phyloP scores from a whole-genome alignment of 768 basidiomycete genomes.

The Hortiboletus flavorubellus region DNA sequence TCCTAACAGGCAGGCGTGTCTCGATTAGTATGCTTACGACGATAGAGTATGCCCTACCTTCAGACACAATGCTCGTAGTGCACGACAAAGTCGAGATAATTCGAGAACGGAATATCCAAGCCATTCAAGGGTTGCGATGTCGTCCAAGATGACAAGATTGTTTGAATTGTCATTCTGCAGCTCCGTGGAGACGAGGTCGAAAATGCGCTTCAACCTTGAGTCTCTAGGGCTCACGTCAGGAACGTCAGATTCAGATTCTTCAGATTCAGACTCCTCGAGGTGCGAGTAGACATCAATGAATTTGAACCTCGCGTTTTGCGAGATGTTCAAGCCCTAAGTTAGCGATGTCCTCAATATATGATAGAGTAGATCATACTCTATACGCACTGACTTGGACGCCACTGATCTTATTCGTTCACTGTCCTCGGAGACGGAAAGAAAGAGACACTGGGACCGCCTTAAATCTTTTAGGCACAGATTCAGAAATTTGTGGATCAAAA shows the following conservation, averaged over 20 bases:
- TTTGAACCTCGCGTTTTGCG: conserved; percentile 39
- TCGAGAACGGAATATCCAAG: conserved; percentile 54
- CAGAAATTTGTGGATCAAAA: conserved; percentile 58
- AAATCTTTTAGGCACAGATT: conserved; percentile 48
- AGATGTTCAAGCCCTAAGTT: conserved; percentile 33
- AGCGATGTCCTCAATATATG: conserved; percentile 2
- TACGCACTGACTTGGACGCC: conserved; percentile 58
- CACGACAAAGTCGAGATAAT: conserved; percentile 56
- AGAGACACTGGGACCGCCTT: conserved; percentile 37
- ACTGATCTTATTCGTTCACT: conserved; percentile 61
- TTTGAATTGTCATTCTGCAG: conserved; percentile 20
- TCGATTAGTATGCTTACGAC: not conserved
- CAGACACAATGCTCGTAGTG: conserved; percentile 51
- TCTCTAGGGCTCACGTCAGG: conserved; percentile 8
- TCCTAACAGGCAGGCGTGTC: conserved; percentile 33
- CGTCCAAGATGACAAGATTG: conserved; percentile 64
- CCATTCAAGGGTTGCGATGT: conserved; percentile 67
- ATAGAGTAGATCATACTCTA: not conserved
- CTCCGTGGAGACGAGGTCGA: conserved; percentile 34
- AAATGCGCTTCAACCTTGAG: conserved; percentile 30
- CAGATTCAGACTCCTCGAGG: conserved; percentile 21
- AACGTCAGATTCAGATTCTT: conserved; percentile 5
- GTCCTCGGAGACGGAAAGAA: conserved; percentile 59
- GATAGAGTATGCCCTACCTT: conserved; percentile 39
- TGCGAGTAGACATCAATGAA: conserved; percentile 54